Percentiles rank a stretch among this genome's conserved stretches.
Evolutionary conservation across 345 rosid species (phyloP).

Genomic region (Brassica incana): DNA sequence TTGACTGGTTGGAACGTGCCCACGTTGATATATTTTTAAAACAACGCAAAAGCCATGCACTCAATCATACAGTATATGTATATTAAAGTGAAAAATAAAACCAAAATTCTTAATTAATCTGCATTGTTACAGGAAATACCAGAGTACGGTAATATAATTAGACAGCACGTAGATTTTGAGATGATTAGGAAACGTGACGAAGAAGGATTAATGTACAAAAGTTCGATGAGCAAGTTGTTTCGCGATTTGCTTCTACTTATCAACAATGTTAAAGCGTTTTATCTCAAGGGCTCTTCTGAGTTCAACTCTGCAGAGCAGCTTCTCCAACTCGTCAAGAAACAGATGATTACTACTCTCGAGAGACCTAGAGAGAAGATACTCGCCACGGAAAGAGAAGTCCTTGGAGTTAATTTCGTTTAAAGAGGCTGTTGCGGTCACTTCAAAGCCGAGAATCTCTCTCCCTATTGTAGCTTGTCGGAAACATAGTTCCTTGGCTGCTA

Average conservation of each 20-base stretch:
- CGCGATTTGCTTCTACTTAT: conserved; percentile 60
- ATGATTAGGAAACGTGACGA: conserved; percentile 43
- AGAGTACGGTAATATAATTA: conserved; percentile 40
- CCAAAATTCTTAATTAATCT: neutral
- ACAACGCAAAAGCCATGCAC: neutral
- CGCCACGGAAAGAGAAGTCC: conserved; percentile 18
- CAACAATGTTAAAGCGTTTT: conserved; percentile 55
- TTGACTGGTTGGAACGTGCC: neutral
- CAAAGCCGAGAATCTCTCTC: conserved; percentile 37
- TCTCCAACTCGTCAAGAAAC: conserved; percentile 43
- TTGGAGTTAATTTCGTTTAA: neutral
- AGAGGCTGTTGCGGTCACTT: conserved; percentile 11
- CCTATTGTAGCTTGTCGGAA: conserved; percentile 47
- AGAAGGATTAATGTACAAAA: conserved; percentile 48
- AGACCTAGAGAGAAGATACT: neutral
- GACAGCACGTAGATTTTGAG: conserved; percentile 59
- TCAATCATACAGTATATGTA: neutral
- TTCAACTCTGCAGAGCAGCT: conserved; percentile 45
- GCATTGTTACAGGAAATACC: conserved; percentile 45
- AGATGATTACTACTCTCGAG: conserved; percentile 25
- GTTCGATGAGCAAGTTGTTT: conserved; percentile 41
- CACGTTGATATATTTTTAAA: neutral
- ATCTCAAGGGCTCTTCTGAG: conserved; percentile 44
- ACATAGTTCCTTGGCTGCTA: conserved; percentile 48
- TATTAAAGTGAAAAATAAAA: neutral